Conservation (phyloP, 2,329 filamentous ascomycete genomes). For the Fusarium sp. region DNA sequence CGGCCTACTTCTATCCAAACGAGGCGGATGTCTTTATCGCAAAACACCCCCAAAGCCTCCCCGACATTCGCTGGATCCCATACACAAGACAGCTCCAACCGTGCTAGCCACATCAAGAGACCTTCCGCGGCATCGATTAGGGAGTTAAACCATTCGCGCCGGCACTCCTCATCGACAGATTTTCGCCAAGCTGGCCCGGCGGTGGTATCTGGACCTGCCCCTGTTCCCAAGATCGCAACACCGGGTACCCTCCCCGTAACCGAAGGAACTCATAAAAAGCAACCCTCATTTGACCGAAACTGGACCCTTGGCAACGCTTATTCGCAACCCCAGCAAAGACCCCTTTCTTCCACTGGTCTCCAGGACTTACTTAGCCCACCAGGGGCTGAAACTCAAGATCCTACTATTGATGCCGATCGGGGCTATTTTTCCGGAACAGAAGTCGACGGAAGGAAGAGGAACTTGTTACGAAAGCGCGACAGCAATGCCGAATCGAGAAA, state of each 20-base stretch:
- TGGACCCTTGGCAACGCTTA: slow-evolving; percentile 72
- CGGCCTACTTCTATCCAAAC: slow-evolving; percentile 60
- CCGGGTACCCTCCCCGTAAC: slow-evolving; percentile 57
- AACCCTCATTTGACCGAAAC: slow-evolving; percentile 76
- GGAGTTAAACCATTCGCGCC: slow-evolving; percentile 83
- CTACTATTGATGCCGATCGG: slow-evolving; percentile 75
- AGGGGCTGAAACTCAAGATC: slow-evolving; percentile 58
- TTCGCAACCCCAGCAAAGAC: slow-evolving; percentile 54
- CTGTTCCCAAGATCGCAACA: slow-evolving; percentile 54
- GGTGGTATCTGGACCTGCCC: slow-evolving; percentile 39
- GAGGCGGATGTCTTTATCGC: slow-evolving; percentile 61
- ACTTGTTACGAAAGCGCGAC: slow-evolving; percentile 83
- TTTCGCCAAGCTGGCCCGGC: slow-evolving; percentile 60
- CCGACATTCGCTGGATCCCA: slow-evolving; percentile 57
- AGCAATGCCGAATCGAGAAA: slow-evolving; percentile 73
- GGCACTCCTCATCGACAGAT: slow-evolving; percentile 85
- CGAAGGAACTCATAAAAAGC: slow-evolving; percentile 67
- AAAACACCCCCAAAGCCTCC: slow-evolving; percentile 59
- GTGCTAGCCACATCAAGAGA: slow-evolving; percentile 64
- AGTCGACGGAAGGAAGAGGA: slow-evolving; percentile 78
- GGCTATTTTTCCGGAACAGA: slow-evolving; percentile 96
- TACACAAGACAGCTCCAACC: slow-evolving; percentile 58
- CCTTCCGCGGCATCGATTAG: slow-evolving; percentile 86
- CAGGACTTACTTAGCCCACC: slow-evolving; percentile 57
- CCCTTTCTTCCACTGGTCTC: slow-evolving; percentile 64